Conservation (phyloP, 352 stramenopile species). For the Elongisporangium prolatum region DNA sequence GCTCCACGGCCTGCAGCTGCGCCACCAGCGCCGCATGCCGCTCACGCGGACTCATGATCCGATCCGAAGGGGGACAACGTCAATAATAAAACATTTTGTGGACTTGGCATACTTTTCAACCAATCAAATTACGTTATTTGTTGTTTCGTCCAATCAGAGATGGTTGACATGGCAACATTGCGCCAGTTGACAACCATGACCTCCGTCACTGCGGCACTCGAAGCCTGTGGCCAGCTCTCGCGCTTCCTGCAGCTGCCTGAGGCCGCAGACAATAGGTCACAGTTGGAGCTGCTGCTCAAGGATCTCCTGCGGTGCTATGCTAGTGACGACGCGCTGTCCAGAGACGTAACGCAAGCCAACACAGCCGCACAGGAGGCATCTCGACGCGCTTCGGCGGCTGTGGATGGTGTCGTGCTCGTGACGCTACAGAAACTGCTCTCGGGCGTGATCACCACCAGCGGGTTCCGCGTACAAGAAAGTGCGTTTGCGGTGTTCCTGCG, state of each 20-base stretch:
- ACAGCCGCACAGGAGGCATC: conserved; percentile 8
- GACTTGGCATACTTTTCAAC: conserved; percentile 4
- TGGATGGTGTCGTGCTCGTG: conserved; percentile 67
- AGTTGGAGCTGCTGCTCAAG: conserved; percentile 16
- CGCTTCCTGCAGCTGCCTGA: conserved; percentile 40
- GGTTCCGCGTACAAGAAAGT: conserved; percentile 21
- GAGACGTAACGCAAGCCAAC: background rate
- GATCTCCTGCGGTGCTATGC: conserved; percentile 26
- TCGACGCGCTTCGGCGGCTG: conserved; percentile 11
- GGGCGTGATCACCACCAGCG: conserved; percentile 16
- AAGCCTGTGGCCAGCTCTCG: conserved; percentile 29
- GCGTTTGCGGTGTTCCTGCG: conserved; percentile 16
- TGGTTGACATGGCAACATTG: conserved; percentile 1
- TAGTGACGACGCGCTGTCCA: conserved; percentile 2
- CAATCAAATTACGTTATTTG: conserved; percentile 4
- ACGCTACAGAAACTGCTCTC: conserved; percentile 57
- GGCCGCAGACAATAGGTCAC: background rate
- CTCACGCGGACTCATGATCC: conserved; percentile 21
- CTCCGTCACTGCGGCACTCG: background rate
- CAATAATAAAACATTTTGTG: background rate
- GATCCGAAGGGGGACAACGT: conserved; percentile 3
- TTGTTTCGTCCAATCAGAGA: conserved; percentile 13
- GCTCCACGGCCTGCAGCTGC: conserved; percentile 39
- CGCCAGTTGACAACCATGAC: background rate
- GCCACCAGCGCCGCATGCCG: conserved; percentile 61